Conservation (phyloP, 306 rosid species). For the Vicia sativa region DNA sequence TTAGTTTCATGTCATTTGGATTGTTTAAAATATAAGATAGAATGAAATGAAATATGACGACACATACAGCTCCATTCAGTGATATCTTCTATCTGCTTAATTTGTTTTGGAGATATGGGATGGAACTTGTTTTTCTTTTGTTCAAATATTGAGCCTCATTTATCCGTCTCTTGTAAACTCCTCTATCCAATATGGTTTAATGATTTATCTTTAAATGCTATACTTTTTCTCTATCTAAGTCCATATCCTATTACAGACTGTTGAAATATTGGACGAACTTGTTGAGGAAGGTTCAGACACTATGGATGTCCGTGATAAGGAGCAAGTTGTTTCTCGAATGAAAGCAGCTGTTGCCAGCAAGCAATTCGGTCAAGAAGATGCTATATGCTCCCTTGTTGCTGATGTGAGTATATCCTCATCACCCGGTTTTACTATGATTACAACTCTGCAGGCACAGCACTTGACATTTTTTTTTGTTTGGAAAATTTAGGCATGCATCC, state of each 20-base stretch:
- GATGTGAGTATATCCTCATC: conserved; percentile 59
- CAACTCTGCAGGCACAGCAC: not conserved
- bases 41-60: not conserved
- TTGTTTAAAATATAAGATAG: conserved; percentile 1
- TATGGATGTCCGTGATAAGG: conserved; percentile 90
- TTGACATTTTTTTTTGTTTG: conserved; percentile 34
- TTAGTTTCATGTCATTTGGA: conserved; percentile 10
- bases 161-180: not conserved
- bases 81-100: not conserved
- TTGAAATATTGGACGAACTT: conserved; percentile 71
- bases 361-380: conserved; percentile 92
- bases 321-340: conserved; percentile 79
- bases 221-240: conserved; percentile 11
- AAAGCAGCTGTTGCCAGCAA: conserved; percentile 98
- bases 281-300: conserved; percentile 84
- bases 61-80: not conserved
- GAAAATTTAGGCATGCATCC: conserved; percentile 80
- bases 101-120: not conserved
- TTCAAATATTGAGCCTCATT: not conserved
- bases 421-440: conserved; percentile 31
- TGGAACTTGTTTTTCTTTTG: not conserved
- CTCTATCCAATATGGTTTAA: not conserved
- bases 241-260: conserved; percentile 45
- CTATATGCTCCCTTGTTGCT: conserved; percentile 80
- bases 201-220: not conserved